These are phyloP conservation scores for Triticum timopheevii DNA, from an alignment of 176 grass and related monocot species.

Conservation along the genomic window DNA sequence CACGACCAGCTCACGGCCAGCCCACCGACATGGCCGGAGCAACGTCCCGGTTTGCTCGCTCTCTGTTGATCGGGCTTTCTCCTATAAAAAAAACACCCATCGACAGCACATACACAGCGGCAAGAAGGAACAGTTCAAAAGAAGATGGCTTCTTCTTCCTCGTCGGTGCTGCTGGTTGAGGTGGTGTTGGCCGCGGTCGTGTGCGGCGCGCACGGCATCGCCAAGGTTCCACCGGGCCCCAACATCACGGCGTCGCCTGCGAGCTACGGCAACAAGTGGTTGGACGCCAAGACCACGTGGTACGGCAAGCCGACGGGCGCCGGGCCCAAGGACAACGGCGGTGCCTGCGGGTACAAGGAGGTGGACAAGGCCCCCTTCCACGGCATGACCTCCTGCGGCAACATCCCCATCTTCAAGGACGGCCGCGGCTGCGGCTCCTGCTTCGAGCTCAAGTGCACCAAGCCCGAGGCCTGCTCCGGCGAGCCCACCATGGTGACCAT, in stretches of 20 bases:
- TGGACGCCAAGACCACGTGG: conserved; percentile 44
- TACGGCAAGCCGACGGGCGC: conserved; percentile 45
- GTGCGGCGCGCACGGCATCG: not conserved
- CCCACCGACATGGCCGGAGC: too few species aligned
- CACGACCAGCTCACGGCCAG: too few species aligned
- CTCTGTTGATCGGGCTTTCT: too few species aligned
- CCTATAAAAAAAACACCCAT: too few species aligned
- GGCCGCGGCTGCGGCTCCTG: conserved; percentile 53
- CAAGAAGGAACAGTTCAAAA: too few species aligned
- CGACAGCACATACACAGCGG: too few species aligned
- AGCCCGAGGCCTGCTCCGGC: conserved; percentile 38
- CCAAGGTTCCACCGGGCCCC: conserved; percentile 17
- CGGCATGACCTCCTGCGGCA: conserved; percentile 59
- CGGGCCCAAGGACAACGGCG: conserved; percentile 43
- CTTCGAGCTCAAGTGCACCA: conserved; percentile 50
- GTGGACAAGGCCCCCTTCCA: conserved; percentile 44
- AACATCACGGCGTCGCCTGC: conserved; percentile 16
- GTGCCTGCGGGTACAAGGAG: conserved; percentile 27
- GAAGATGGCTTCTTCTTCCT: not conserved
- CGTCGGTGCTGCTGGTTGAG: not conserved
- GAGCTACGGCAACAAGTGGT: conserved; percentile 19
- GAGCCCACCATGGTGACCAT: conserved; percentile 37
- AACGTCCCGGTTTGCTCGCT: too few species aligned
- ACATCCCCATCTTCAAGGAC: conserved; percentile 45
- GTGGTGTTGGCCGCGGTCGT: not conserved